These are phyloP conservation scores for Saccharomycopsis lassenensis DNA, from an alignment of 805 yeast species.

Conservation along the genomic window DNA sequence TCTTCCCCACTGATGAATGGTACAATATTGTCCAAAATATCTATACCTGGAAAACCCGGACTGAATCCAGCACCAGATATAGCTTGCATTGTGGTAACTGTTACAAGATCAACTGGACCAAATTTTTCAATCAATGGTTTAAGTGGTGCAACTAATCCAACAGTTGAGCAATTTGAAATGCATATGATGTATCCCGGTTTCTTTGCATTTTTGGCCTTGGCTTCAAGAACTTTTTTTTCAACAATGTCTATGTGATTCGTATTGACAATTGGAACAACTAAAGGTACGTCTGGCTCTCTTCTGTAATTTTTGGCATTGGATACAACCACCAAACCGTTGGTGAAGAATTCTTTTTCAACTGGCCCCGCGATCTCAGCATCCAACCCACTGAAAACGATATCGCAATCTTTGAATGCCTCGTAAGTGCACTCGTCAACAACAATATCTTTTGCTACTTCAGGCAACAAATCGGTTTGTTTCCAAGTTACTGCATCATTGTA, in stretches of 20 bases:
- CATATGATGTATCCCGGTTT: conserved; percentile 82
- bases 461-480: conserved; percentile 85
- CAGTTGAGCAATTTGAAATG: conserved; percentile 97
- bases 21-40: conserved; percentile 84
- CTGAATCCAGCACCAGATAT: conserved; percentile 98
- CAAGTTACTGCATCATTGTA: conserved; percentile 82
- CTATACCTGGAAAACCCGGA: conserved; percentile 95
- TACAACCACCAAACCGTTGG: conserved; percentile 70
- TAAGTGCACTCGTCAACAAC: conserved; percentile 70
- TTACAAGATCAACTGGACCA: conserved; percentile 81
- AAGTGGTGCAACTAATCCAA: conserved; percentile 93
- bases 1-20: conserved; percentile 96
- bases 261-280: conserved; percentile 91
- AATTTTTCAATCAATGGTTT: conserved; percentile 84
- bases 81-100: conserved; percentile 92
- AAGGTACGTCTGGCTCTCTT: conserved; percentile 77
- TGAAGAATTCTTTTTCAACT: conserved; percentile 76
- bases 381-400: conserved; percentile 87
- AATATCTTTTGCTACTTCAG: conserved; percentile 50
- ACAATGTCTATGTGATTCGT: conserved; percentile 78
- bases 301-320: conserved; percentile 97
- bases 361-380: conserved; percentile 92
- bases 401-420: conserved; percentile 76
- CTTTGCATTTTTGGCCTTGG: conserved; percentile 42
- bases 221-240: conserved; percentile 43